Percentiles rank a stretch among this genome's conserved stretches.
Conservation (phyloP, 257 asterid genomes). For the Primulina huaijiensis region DNA sequence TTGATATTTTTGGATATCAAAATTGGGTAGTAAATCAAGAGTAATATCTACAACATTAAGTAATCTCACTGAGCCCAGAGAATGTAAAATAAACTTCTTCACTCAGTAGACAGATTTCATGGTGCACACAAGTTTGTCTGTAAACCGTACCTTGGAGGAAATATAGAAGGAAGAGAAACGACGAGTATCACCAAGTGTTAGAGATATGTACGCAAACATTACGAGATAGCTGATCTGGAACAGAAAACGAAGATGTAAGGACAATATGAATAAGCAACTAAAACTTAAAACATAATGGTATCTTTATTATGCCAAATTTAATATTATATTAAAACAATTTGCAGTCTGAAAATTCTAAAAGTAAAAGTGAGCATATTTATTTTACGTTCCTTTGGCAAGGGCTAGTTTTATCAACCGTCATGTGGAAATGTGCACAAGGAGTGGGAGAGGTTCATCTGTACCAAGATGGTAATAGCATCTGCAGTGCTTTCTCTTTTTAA, state of each 20-base stretch:
- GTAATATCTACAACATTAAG: background rate
- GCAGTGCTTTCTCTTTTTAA: constrained; percentile 98
- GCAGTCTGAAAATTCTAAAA: background rate
- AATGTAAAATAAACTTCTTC: background rate
- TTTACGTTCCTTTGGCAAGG: background rate
- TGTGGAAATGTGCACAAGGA: background rate
- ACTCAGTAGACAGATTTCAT: background rate
- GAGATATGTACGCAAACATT: constrained; percentile 98
- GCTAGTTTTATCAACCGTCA: background rate
- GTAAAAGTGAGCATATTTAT: background rate
- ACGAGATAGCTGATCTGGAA: constrained; percentile 98
- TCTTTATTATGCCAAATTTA: background rate
- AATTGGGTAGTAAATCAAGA: background rate
- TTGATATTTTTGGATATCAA: background rate
- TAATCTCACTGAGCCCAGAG: background rate
- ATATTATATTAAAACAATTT: background rate
- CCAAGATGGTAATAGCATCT: constrained; percentile 92
- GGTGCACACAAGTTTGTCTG: constrained; percentile 5
- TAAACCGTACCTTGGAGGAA: constrained; percentile 81
- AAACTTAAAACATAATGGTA: constrained; percentile 1
- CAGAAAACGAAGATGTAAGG: constrained; percentile 17
- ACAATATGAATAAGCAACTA: constrained; percentile 3
- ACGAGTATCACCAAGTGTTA: constrained; percentile 92
- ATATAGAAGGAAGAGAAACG: constrained; percentile 69
- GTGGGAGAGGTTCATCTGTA: constrained; percentile 31